Percentiles rank a stretch among this genome's conserved stretches.
Evolutionary conservation across 257 asterid genomes (phyloP).

Genomic region (Eustoma russellianum): DNA sequence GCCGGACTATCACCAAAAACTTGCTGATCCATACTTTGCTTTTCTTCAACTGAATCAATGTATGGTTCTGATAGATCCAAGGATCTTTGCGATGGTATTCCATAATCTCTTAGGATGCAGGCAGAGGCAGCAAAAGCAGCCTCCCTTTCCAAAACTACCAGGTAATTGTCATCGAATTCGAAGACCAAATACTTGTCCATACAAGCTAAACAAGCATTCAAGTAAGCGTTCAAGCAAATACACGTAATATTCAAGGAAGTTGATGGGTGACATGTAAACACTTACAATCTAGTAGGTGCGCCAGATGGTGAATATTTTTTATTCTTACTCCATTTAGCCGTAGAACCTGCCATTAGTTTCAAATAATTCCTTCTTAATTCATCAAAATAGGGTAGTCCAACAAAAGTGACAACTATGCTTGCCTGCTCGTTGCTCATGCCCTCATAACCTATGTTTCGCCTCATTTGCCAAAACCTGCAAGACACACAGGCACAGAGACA

Average conservation of each 20-base stretch:
- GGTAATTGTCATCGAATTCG: slow-evolving; percentile 75
- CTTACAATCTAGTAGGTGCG: slow-evolving; percentile 90
- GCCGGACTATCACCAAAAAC: slow-evolving; percentile 57
- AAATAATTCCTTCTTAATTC: slow-evolving; percentile 1
- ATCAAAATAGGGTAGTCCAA: background rate
- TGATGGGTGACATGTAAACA: slow-evolving; percentile 6
- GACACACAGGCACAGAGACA: slow-evolving; percentile 2
- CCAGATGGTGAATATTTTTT: slow-evolving; percentile 81
- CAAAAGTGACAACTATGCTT: slow-evolving; percentile 18
- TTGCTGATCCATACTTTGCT: slow-evolving; percentile 22
- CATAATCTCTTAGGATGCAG: slow-evolving; percentile 70
- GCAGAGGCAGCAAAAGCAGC: slow-evolving; percentile 56
- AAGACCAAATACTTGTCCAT: slow-evolving; percentile 63
- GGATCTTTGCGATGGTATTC: slow-evolving; percentile 85
- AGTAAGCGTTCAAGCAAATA: background rate
- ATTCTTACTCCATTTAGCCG: slow-evolving; percentile 73
- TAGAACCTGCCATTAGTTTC: slow-evolving; percentile 54
- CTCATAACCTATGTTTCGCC: slow-evolving; percentile 90
- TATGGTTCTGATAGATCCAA: slow-evolving; percentile 61
- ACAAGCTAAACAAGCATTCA: slow-evolving; percentile 26
- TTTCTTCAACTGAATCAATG: slow-evolving; percentile 25
- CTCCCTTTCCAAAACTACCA: slow-evolving; percentile 77
- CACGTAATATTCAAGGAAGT: background rate
- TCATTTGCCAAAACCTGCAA: slow-evolving; percentile 86
- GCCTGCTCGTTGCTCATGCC: slow-evolving; percentile 94